phyloP scores from a whole-genome alignment of 331 rosid genomes.

The Rhamnella rubrinervis region DNA sequence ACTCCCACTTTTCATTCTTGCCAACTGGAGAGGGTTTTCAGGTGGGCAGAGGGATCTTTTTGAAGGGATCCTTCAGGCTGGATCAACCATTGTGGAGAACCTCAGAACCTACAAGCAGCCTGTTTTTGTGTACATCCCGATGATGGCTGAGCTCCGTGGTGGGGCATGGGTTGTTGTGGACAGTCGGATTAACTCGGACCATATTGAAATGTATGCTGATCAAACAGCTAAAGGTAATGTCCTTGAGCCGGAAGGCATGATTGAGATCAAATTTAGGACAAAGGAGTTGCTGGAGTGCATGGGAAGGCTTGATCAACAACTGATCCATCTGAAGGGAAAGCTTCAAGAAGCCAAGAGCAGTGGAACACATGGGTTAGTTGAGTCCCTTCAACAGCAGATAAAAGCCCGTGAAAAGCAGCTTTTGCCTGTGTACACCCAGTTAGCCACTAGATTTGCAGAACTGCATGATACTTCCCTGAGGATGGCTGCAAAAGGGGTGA shows the following conservation, averaged over 20 bases:
- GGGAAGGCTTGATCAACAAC: slow-evolving; percentile 89
- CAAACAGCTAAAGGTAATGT: slow-evolving; percentile 93
- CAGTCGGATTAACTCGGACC: slow-evolving; percentile 87
- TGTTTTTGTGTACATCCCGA: slow-evolving; percentile 89
- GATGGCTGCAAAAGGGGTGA: slow-evolving; percentile 96
- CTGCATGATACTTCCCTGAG: slow-evolving; percentile 93
- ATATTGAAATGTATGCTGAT: slow-evolving; percentile 95
- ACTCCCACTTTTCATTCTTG: slow-evolving; percentile 94
- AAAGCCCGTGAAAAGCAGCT: slow-evolving; percentile 88
- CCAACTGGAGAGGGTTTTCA: slow-evolving; percentile 98
- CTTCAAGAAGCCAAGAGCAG: slow-evolving; percentile 77
- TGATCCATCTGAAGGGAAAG: slow-evolving; percentile 66
- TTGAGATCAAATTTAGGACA: slow-evolving; percentile 93
- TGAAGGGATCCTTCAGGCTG: slow-evolving; percentile 98
- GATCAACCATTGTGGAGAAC: slow-evolving; percentile 97
- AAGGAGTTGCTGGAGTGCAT: slow-evolving; percentile 89
- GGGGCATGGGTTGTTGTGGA: slow-evolving; percentile 99
- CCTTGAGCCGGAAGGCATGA: slow-evolving; percentile 99
- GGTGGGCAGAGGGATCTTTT: slow-evolving; percentile 99
- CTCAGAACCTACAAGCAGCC: slow-evolving; percentile 98
- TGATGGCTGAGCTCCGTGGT: slow-evolving; percentile 99
- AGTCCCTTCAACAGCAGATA: slow-evolving; percentile 79
- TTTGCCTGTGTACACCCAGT: slow-evolving; percentile 87
- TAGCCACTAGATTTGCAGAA: slow-evolving; percentile 94
- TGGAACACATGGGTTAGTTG: slow-evolving; percentile 36